A percentile compares a stretch with the other conserved stretches of the same genome.
These are phyloP conservation scores for Phytophthora fragariaefolia DNA, from an alignment of 352 stramenopile species.

Conservation along the genomic window DNA sequence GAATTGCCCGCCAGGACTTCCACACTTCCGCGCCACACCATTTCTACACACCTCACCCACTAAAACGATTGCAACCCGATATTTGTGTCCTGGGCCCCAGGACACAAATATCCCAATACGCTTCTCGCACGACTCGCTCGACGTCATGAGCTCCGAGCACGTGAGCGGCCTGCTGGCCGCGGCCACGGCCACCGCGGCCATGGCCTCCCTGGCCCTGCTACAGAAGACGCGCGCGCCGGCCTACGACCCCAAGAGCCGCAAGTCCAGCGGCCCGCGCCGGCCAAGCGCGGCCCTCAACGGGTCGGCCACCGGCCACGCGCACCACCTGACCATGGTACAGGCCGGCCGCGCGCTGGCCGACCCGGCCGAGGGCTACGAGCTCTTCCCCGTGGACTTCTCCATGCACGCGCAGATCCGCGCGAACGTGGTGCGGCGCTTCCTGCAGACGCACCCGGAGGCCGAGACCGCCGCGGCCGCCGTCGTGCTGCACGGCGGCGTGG, in stretches of 20 bases:
- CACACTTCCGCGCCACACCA: neutral
- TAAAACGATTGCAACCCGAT: too few relatives aligned
- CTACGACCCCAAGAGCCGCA: conserved; percentile 40
- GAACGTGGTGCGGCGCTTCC: conserved; percentile 52
- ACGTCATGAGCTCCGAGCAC: conserved; percentile 35
- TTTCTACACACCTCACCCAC: neutral
- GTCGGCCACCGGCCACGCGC: conserved; percentile 23
- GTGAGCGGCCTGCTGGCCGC: conserved; percentile 55
- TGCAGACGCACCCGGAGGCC: conserved; percentile 46
- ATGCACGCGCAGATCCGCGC: conserved; percentile 81
- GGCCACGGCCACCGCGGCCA: conserved; percentile 56
- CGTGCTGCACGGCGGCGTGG: conserved; percentile 69
- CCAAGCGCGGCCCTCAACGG: conserved; percentile 21
- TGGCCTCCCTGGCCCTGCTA: conserved; percentile 58
- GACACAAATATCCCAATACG: conserved; percentile 3
- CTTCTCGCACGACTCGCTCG: neutral
- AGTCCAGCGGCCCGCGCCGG: conserved; percentile 8
- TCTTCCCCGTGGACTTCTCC: conserved; percentile 81
- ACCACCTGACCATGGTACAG: conserved; percentile 24
- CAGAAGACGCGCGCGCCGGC: conserved; percentile 59
- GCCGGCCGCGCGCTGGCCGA: conserved; percentile 35
- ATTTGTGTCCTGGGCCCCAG: too few relatives aligned
- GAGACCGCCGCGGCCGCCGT: conserved; percentile 51
- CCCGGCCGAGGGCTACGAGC: conserved; percentile 54
- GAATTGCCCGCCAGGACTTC: neutral